Evolutionary conservation across 202 grass and related monocot species (phyloP), one percentile per base, ranked within the genome.

Genomic region (Thinopyrum obtusiflorum): DNA sequence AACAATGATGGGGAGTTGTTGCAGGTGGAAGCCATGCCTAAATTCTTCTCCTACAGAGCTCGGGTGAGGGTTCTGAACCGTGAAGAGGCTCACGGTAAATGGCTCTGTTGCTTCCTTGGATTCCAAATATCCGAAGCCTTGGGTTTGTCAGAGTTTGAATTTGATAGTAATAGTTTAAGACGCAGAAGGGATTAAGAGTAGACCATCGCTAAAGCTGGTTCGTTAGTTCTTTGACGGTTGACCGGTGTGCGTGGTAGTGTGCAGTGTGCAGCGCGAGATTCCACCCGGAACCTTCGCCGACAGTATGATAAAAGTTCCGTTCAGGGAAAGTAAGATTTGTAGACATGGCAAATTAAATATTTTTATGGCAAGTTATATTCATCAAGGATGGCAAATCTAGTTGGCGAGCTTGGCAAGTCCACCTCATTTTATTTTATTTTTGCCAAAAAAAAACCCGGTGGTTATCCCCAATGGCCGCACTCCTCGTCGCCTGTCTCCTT

Each of bases 11-110:
- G 27, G 2, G 78, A 72, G 42, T 15, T 28, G 40, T 42, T 42
- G 57, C 39, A 27, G 65, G 9, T 23, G 32, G 79, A 66, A 47
- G 79, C 73, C 88, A 89, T 77, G 18, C 14, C 76, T 14, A 13
- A 18, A 9, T 61, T 65, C 51, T 49, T 28, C 21, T 73, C 70
- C 9, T 40, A 21, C 8, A 31, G 10, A 63, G 51, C 20, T 49
- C 71, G 10, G 42, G 7, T 15, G 40, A 77, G 20, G 20, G 49
- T 7, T 15, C 51, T 61, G 36, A 46, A 46, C 42, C 42, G 42
- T 14, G 42, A 27, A 29, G 24, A 31, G 0, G 62, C 27, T 65
- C 62, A 31, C 2, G 0, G 6, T 29, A 65, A 65, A 31, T 65
- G 14, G 15, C 29, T 67, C 29, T n/a, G 27, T 15, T 35, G 29